Base-by-base conservation (phyloP, 2,329 filamentous ascomycete species). In the Sporothrix luriei region DNA sequence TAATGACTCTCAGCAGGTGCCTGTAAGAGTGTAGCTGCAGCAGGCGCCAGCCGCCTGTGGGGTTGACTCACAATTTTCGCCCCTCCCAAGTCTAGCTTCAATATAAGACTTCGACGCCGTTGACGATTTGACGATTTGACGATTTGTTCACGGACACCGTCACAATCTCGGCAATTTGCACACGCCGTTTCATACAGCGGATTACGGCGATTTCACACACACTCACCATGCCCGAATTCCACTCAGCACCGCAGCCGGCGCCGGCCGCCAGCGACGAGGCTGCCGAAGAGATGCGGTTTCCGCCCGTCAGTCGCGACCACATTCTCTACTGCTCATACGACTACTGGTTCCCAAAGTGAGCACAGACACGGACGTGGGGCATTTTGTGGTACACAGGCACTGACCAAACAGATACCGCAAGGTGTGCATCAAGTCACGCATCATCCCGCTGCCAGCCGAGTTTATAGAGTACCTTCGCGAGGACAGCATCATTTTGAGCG, bases 281-380 rank as follows among this genome's bases (percentile, higher is more conserved):
- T 38, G 72, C 61, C 5, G 70, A 46, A 33, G 66, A 70, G 4
- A 82, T 92, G 21, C 87, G 87, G 24, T 98, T 99, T 77, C 91
- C 93, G 24, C 92, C 93, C 0, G 87, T 97, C 70, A 93, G 89
- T 43, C 91, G 90, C 77, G 87, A 90, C 61, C 94, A 99, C 76
- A 96, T 99, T 72, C 83, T 97, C 68, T 91, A 97, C 80, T 99
- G 94, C 81, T 96, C 95, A 54, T 97, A 96, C 79, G 91, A 97
- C 78, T 87, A 85, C 71, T 99, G 95, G 95, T 92, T 97, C 76
- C 88, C 91, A 62, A 90, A 87, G 85, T 92, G 81, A 66, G 82
- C 76, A 19, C 48, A 49, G 16, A n/a, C 43, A 48, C 43, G 13
- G 16, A 5, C 19, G 3, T 21, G 6, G 7, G 16, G 21, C 16